Evolutionary conservation across 331 rosid genomes (phyloP), one percentile per base, ranked within the genome.

Genomic region (Malus hybrid): DNA sequence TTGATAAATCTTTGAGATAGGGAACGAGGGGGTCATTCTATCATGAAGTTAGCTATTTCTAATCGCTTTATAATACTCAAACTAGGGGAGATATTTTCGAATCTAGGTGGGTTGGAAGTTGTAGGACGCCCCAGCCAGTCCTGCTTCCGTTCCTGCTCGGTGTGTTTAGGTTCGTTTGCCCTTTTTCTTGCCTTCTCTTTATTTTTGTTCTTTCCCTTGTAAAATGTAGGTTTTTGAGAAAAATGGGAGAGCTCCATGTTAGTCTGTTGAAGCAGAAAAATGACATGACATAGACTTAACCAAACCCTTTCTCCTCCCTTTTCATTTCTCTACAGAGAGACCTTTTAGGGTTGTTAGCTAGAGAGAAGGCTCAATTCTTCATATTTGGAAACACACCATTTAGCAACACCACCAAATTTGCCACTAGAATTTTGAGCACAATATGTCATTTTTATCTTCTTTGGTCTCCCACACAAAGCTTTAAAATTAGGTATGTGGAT

Each of bases 401-500:
- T 55, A 55, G 60, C 60, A 50, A 60, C 18, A 52, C 22, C 39
- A 26, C 76, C 56, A 63, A 32, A 58, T 57, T 36, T 34, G 76
- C 67, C 68, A 61, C 28, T 44, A 60, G 58, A 36, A 15, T 36
- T 29, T 2, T 58, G 48, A 53, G 57, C 42, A 30, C 14, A 15
- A 48, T 32, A 10, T 42, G 48, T 10, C 48, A 42, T 10, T 42
- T 10, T 42, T 42, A 42, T 10, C 48, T 42, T 42, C 48, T 42
- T 10, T 42, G 13, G 14, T 42, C 48, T 42, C 48, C 48, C 48
- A 42, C 48, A 4, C 13, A 72, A 56, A 20, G 55, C 34, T 75
- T 72, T 66, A 70, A 75, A 77, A 62, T 44, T 63, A 30, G 81
- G 74, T 62, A 79, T 81, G 76, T 82, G 93, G 97, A 79, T 83